These are phyloP conservation scores for Suhomyces coccinellae DNA, from an alignment of 1,139 yeast genomes.

Conservation along the genomic window DNA sequence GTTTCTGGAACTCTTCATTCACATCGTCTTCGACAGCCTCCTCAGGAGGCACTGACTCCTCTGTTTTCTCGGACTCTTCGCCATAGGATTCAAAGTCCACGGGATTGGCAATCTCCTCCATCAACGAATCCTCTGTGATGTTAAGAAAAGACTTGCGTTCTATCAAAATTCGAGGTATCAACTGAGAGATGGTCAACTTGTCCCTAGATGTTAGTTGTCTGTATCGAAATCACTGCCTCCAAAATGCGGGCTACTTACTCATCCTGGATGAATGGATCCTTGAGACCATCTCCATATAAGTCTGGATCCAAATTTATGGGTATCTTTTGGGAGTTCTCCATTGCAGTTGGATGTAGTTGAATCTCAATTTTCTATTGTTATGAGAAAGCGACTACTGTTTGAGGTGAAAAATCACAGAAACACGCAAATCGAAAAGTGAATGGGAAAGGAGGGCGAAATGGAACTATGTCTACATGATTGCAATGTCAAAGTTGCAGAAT, in stretches of 20 bases:
- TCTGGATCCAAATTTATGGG: slow-evolving; percentile 26
- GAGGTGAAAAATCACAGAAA: neutral
- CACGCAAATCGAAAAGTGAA: neutral
- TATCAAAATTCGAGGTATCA: slow-evolving; percentile 42
- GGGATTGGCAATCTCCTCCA: slow-evolving; percentile 40
- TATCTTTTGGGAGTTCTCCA: slow-evolving; percentile 9
- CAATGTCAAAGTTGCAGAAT: too few relatives aligned
- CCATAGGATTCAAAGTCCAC: slow-evolving; percentile 11
- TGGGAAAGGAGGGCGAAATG: neutral
- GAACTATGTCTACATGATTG: too few relatives aligned
- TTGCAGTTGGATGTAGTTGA: neutral
- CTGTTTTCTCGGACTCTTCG: slow-evolving; percentile 4
- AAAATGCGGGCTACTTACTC: slow-evolving; percentile 31
- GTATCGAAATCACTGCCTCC: neutral
- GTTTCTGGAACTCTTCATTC: slow-evolving; percentile 42
- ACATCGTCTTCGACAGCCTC: slow-evolving; percentile 34
- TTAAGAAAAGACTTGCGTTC: slow-evolving; percentile 44
- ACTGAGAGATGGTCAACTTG: slow-evolving; percentile 37
- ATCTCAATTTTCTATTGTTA: slow-evolving; percentile 4
- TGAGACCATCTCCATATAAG: slow-evolving; percentile 28
- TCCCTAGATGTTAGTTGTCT: slow-evolving; percentile 29
- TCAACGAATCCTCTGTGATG: slow-evolving; percentile 57
- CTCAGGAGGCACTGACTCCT: slow-evolving; percentile 25
- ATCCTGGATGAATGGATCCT: slow-evolving; percentile 41
- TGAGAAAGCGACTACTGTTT: neutral